Percentiles rank a stretch among this genome's conserved stretches.
phyloP scores from a whole-genome alignment of 805 yeast species.

The Scheffersomyces spartinae region DNA sequence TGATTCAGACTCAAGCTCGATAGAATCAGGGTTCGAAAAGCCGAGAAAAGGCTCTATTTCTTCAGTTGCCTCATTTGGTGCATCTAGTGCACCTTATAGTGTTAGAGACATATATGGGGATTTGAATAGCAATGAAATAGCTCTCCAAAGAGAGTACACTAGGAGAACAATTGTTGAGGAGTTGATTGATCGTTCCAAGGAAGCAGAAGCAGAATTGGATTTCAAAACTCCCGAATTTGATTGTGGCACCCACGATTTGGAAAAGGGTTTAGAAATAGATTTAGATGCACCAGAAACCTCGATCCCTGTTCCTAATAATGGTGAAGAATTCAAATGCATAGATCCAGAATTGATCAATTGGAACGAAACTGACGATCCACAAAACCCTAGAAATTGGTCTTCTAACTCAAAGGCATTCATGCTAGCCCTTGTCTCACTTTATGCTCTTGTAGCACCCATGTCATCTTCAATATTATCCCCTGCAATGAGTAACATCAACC shows the following conservation, averaged over 20 bases:
- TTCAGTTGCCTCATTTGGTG: no score
- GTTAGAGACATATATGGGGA: slow-evolving; percentile 31
- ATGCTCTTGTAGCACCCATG: slow-evolving; percentile 50
- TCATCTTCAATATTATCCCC: slow-evolving; percentile 55
- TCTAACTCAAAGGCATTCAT: slow-evolving; percentile 26
- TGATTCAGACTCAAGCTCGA: no score
- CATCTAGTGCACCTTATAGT: slow-evolving; percentile 11
- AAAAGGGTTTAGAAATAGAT: slow-evolving; percentile 1
- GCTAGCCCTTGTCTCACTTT: slow-evolving; percentile 37
- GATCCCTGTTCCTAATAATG: slow-evolving; percentile 30
- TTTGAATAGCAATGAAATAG: slow-evolving; percentile 21
- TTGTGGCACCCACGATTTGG: neutral
- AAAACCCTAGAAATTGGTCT: slow-evolving; percentile 57
- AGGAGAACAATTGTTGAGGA: slow-evolving; percentile 32
- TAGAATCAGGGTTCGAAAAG: no score
- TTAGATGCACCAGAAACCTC: slow-evolving; percentile 14
- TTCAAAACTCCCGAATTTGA: slow-evolving; percentile 1
- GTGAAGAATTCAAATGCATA: slow-evolving; percentile 38
- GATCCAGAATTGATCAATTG: slow-evolving; percentile 64
- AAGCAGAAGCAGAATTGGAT: slow-evolving; percentile 5
- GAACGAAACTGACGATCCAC: slow-evolving; percentile 52
- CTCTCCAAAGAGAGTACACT: slow-evolving; percentile 31
- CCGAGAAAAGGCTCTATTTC: no score
- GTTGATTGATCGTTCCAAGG: slow-evolving; percentile 14
- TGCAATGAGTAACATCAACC: slow-evolving; percentile 38